Conservation (phyloP, 2,329 filamentous ascomycete genomes). For the Lojkania enalia region DNA sequence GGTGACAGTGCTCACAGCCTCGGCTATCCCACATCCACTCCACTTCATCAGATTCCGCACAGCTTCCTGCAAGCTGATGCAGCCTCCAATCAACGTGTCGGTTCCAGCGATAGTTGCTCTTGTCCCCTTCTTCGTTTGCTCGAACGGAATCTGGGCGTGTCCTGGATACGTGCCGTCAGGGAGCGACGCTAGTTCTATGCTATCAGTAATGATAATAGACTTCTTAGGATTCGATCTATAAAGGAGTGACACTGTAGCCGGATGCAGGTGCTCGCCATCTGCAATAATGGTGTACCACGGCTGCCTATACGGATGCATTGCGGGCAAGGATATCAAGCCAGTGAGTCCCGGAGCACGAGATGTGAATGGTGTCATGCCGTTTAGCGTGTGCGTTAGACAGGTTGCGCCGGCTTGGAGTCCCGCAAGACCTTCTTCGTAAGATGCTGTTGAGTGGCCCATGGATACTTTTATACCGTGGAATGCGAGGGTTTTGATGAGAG, state of each 20-base stretch:
- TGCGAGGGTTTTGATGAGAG: slow-evolving; percentile 49
- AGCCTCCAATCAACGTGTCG: slow-evolving; percentile 58
- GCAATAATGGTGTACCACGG: slow-evolving; percentile 59
- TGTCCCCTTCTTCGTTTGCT: slow-evolving; percentile 55
- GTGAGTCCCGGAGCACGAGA: slow-evolving; percentile 57
- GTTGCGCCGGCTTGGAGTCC: slow-evolving; percentile 55
- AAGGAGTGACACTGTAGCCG: slow-evolving; percentile 53
- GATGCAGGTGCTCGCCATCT: slow-evolving; percentile 59
- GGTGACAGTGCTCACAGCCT: slow-evolving; percentile 54
- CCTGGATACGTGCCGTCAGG: slow-evolving; percentile 56
- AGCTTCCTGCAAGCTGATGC: slow-evolving; percentile 55
- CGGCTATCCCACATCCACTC: slow-evolving; percentile 52
- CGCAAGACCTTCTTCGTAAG: slow-evolving; percentile 50
- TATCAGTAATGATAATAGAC: slow-evolving; percentile 58
- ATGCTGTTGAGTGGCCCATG: slow-evolving; percentile 57
- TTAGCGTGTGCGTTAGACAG: slow-evolving; percentile 58
- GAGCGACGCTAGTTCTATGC: slow-evolving; percentile 58
- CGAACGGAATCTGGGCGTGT: slow-evolving; percentile 55
- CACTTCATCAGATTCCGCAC: slow-evolving; percentile 54
- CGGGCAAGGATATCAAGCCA: slow-evolving; percentile 44
- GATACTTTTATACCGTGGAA: slow-evolving; percentile 50
- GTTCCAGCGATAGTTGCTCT: slow-evolving; percentile 57
- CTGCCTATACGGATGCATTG: slow-evolving; percentile 22
- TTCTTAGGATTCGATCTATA: slow-evolving; percentile 52
- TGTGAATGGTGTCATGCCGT: slow-evolving; percentile 57